These are phyloP conservation scores for Colletotrichum filicis DNA, from an alignment of 2,329 filamentous ascomycete species.

Conservation along the genomic window DNA sequence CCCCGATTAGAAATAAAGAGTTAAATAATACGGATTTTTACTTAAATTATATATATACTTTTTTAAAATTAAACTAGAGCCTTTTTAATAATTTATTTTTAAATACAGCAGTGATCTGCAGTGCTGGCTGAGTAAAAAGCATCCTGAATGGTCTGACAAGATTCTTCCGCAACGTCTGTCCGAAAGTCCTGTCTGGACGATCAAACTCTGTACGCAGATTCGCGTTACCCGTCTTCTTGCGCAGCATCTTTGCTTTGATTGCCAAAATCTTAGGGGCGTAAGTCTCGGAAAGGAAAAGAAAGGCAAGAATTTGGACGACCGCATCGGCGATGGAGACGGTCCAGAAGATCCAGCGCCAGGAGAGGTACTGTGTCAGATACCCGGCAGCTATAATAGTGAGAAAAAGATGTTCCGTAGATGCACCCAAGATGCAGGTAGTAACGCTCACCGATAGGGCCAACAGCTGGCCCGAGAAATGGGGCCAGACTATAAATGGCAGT, in stretches of 20 bases:
- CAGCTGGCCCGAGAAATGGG: conserved; percentile 55
- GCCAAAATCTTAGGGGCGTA: conserved; percentile 47
- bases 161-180: conserved; percentile 41
- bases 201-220: conserved; percentile 43
- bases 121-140: conserved; percentile 60
- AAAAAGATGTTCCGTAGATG: not conserved
- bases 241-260: conserved; percentile 41
- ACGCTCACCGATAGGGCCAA: conserved; percentile 51
- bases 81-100: too few species aligned
- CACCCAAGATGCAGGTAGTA: not conserved
- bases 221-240: conserved; percentile 43
- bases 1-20: too few species aligned
- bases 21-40: too few species aligned
- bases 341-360: conserved; percentile 60
- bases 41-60: too few species aligned
- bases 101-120: conserved; percentile 61
- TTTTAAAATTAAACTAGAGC: too few species aligned
- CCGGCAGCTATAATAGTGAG: conserved; percentile 45
- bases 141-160: conserved; percentile 60
- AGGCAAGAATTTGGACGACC: conserved; percentile 45
- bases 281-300: conserved; percentile 52
- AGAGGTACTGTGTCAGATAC: conserved; percentile 47
- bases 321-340: conserved; percentile 50
- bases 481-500: conserved; percentile 48
- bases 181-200: conserved; percentile 39